These are phyloP conservation scores for Rhizoclosmatium globosum DNA, from an alignment of 192 early-diverging fungal species.

Conservation along the genomic window DNA sequence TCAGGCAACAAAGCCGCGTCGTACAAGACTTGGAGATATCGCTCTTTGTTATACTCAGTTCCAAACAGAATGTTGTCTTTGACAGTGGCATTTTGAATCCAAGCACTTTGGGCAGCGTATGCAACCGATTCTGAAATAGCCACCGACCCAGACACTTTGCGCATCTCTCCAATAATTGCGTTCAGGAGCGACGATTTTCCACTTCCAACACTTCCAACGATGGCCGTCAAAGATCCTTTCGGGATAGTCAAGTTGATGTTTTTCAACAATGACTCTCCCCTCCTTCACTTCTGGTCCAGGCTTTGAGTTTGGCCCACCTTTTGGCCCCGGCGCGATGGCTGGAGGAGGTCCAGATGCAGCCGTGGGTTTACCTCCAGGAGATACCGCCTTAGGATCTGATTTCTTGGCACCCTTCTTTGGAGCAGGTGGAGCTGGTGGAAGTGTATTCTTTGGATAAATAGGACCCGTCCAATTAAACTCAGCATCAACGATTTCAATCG, in stretches of 20 bases:
- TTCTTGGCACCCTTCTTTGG: neutral
- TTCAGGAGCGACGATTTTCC: constrained; percentile 71
- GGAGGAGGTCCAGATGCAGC: too few species aligned
- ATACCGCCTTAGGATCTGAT: neutral
- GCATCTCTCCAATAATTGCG: constrained; percentile 59
- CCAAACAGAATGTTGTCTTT: constrained; percentile 58
- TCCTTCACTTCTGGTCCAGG: neutral
- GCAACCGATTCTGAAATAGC: constrained; percentile 67
- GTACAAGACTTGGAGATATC: constrained; percentile 38
- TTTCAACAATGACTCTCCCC: constrained; percentile 53
- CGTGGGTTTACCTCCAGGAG: too few species aligned
- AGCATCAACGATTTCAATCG: constrained; percentile 61
- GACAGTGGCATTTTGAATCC: constrained; percentile 71
- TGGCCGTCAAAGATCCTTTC: constrained; percentile 64
- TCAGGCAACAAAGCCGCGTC: constrained; percentile 54
- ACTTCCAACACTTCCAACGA: constrained; percentile 69
- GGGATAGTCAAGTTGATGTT: constrained; percentile 58
- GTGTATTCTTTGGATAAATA: neutral
- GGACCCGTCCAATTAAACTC: constrained; percentile 61
- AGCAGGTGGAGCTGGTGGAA: neutral
- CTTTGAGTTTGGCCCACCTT: constrained; percentile 21
- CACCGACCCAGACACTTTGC: constrained; percentile 58
- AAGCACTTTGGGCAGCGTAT: constrained; percentile 45
- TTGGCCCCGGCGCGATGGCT: too few species aligned
- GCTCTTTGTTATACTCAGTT: constrained; percentile 45